phyloP scores from a whole-genome alignment of 2,329 filamentous ascomycete genomes.

The Bipolaris victoriae region DNA sequence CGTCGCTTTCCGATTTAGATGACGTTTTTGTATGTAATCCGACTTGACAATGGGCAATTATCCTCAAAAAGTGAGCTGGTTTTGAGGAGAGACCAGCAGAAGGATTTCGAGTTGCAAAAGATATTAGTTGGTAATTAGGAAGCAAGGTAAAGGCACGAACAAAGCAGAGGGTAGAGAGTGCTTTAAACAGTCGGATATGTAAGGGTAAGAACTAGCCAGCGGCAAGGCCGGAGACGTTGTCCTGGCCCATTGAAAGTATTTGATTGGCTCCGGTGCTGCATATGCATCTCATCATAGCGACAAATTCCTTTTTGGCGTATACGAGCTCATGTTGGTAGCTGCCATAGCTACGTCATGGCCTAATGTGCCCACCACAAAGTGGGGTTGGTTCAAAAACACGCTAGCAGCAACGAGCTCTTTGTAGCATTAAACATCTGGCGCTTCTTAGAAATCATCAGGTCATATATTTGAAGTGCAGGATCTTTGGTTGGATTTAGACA shows the following conservation, averaged over 20 bases:
- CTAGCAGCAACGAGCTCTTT: conserved; percentile 16
- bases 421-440: not conserved
- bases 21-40: conserved; percentile 7
- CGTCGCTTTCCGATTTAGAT: conserved; percentile 6
- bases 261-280: conserved; percentile 26
- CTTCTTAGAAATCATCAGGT: not conserved
- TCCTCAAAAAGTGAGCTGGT: not conserved
- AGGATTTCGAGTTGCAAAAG: not conserved
- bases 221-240: conserved; percentile 17
- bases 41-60: not conserved
- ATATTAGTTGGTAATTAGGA: not conserved
- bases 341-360: conserved; percentile 16
- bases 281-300: conserved; percentile 29
- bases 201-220: conserved; percentile 12
- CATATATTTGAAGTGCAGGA: not conserved
- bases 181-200: conserved; percentile 14
- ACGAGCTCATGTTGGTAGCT: conserved; percentile 15
- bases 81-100: not conserved
- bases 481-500: not conserved
- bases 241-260: conserved; percentile 21
- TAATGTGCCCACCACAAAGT: conserved; percentile 15
- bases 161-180: conserved; percentile 8
- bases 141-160: not conserved
- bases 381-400: conserved; percentile 10
- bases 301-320: conserved; percentile 22